These are phyloP conservation scores for Cyclotella choctawhatcheeana DNA, from an alignment of 108 stramenopile species.

Conservation along the genomic window DNA sequence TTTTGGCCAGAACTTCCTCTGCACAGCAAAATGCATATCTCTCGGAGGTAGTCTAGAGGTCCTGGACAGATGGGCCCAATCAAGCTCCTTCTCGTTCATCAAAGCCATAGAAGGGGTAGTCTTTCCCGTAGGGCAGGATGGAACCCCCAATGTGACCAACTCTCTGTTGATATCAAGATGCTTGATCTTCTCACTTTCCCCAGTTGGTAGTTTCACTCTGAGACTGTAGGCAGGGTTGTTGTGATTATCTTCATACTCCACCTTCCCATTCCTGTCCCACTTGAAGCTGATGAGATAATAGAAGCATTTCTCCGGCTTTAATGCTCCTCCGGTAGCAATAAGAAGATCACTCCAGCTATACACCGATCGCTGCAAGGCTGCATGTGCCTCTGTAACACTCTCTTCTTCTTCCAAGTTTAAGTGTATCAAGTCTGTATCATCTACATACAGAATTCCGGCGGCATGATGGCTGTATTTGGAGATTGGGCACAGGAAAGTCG, in stretches of 20 bases:
- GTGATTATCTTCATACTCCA: neutral
- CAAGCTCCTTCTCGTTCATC: neutral
- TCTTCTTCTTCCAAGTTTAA: neutral
- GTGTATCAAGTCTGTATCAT: constrained; percentile 15
- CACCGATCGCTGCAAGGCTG: neutral
- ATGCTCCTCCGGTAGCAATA: constrained; percentile 5
- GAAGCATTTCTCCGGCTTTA: constrained; percentile 13
- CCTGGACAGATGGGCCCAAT: no score
- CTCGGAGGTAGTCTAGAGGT: no score
- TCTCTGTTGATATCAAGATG: neutral
- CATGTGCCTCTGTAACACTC: neutral
- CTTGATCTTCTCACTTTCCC: neutral
- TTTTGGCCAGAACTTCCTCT: no score
- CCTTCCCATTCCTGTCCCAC: neutral
- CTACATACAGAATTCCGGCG: neutral
- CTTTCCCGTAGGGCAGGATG: neutral
- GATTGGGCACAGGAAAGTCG: constrained; percentile 2
- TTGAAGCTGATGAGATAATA: constrained; percentile 4
- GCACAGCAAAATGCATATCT: no score
- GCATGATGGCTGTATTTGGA: neutral
- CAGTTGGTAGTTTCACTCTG: neutral
- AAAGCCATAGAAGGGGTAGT: neutral
- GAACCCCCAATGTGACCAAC: neutral
- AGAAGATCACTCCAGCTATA: constrained; percentile 15
- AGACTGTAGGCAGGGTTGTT: neutral